Base-by-base conservation (phyloP, 2,329 filamentous ascomycete species). In the Ascochyta pisi region DNA sequence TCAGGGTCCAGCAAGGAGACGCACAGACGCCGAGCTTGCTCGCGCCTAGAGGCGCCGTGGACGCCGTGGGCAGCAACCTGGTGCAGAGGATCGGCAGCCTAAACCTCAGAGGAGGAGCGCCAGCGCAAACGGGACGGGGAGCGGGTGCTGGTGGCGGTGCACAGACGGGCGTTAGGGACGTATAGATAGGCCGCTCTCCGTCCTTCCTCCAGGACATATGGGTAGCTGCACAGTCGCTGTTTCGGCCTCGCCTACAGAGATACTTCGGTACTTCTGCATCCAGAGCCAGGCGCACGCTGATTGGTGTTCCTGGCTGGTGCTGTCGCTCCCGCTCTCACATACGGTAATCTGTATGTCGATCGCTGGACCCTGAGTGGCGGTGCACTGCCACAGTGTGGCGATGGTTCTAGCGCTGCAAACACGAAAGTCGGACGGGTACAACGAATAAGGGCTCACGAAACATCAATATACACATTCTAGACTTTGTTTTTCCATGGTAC, bases 51-150 rank as follows among this genome's bases (percentile, higher is more conserved):
- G 94, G 93, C 0, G 94, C 94, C 0, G 93, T 97, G 3, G 94
- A 97, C 76, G 93, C 92, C 0, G 92, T 97, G 1, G 94, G 94
- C 0, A 94, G 89, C 75, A 94, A 93, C 63, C 86, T 97, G 48
- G 92, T 96, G 19, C 90, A 89, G 58, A 84, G 93, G 27, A 95
- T 97, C 66, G 91, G 92, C 6, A 89, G 88, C 54, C 86, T 95
- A 60, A 92, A 91, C 70, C 78, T 96, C 40, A 80, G 89, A 37
- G 70, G 73, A n/a, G 58, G 57, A 9, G 60, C 66, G 43, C 68
- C 69, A 47, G 61, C 50, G 19, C 50, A 58, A 45, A 53, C 58
- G 61, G 58, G 68, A 69, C 41, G 61, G 56, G 48, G 33, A 57
- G 50, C 60, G 23, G 56, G 63, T 9, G 50, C 54, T 34, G 68